Evolutionary conservation across 2,329 filamentous ascomycete genomes (phyloP).

Genomic region (Trichoderma semiorbis): DNA sequence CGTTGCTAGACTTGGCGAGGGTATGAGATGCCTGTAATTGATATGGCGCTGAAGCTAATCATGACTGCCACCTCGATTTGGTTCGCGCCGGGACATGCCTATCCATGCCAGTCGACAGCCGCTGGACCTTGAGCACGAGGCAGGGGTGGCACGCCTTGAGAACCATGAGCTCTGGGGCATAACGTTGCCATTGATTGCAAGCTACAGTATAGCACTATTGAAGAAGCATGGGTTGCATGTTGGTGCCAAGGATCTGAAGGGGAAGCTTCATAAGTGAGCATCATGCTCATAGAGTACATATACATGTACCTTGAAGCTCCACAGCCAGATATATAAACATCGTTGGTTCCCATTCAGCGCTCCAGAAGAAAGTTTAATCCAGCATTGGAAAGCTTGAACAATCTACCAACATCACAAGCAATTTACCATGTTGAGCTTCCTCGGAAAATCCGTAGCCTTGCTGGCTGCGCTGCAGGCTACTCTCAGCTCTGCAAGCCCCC

Average conservation of each 20-base stretch:
- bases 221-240: constrained; percentile 7
- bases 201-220: not conserved
- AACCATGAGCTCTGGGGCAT: not conserved
- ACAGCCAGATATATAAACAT: constrained; percentile 7
- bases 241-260: not conserved
- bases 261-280: not conserved
- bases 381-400: not conserved
- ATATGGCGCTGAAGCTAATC: not conserved
- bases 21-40: not conserved
- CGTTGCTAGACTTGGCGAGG: constrained; percentile 18
- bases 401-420: not conserved
- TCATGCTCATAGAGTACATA: not conserved
- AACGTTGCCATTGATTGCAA: constrained; percentile 5
- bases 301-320: not conserved
- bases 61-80: not conserved
- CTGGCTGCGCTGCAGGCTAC: constrained; percentile 27
- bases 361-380: not conserved
- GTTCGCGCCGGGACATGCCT: constrained; percentile 3
- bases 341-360: not conserved
- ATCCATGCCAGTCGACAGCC: not conserved
- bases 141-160: not conserved
- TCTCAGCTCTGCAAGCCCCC: constrained; percentile 24
- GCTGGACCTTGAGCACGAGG: not conserved
- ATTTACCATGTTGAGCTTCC: constrained; percentile 19
- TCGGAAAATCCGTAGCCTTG: constrained; percentile 27